A percentile compares a stretch with the other conserved stretches of the same genome.
These are phyloP conservation scores for Pecoramyces ruminantium DNA, from an alignment of 192 early-diverging fungal species.

Conservation along the genomic window DNA sequence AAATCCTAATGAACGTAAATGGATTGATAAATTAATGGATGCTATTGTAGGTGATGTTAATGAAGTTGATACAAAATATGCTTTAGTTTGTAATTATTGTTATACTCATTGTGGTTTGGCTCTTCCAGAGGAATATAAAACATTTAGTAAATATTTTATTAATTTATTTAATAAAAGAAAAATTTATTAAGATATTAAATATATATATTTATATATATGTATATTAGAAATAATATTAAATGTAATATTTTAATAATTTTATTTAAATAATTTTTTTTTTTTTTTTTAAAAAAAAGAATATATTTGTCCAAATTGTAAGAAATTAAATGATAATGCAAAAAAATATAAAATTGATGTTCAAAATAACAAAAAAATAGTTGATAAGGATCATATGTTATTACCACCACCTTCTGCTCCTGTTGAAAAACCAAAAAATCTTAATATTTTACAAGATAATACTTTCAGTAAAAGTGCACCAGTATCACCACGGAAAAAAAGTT, in stretches of 20 bases:
- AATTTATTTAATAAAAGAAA: too few relatives aligned
- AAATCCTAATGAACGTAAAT: neutral
- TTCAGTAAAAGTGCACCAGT: neutral
- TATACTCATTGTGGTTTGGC: neutral
- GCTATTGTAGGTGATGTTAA: neutral
- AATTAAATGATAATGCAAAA: neutral
- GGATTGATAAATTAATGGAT: neutral
- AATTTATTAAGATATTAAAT: too few relatives aligned
- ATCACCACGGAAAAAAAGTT: neutral
- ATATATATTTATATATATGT: too few relatives aligned
- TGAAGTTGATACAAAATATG: neutral
- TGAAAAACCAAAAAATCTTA: neutral
- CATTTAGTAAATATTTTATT: neutral
- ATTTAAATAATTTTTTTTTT: too few relatives aligned
- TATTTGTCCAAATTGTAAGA: neutral
- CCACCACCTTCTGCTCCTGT: neutral
- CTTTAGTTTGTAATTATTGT: neutral
- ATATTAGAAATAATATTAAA: too few relatives aligned
- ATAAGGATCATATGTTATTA: neutral
- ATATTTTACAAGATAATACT: neutral
- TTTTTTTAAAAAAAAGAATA: neutral
- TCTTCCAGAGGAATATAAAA: neutral
- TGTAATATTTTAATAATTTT: too few relatives aligned
- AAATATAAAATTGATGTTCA: neutral
- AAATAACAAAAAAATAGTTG: neutral